These are phyloP conservation scores for Tetraselmis striata DNA, from an alignment of 139 green algal species.

Conservation along the genomic window DNA sequence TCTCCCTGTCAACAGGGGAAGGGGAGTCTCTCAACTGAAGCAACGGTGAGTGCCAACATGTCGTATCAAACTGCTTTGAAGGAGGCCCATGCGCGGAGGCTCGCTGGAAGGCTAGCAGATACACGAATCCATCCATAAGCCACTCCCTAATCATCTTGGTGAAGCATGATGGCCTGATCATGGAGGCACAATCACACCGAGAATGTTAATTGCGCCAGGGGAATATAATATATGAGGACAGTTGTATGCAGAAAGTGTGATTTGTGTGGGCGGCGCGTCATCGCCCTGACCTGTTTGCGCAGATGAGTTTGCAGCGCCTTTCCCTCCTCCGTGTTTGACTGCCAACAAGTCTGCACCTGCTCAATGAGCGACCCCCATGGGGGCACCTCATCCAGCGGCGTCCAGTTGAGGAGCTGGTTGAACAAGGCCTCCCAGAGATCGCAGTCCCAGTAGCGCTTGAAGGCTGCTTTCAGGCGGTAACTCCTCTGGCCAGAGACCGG, in stretches of 20 bases:
- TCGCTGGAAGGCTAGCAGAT: no score
- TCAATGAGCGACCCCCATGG: neutral
- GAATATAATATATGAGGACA: neutral
- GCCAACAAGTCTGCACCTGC: neutral
- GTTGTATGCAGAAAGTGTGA: neutral
- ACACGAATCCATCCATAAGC: no score
- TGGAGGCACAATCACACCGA: neutral
- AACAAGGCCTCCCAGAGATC: slow-evolving; percentile 35
- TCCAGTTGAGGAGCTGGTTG: slow-evolving; percentile 26
- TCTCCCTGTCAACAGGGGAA: no score
- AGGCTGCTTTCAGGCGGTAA: slow-evolving; percentile 14
- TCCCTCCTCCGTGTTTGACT: neutral
- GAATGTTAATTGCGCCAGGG: neutral
- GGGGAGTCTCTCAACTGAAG: no score
- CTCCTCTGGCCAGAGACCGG: neutral
- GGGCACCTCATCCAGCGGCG: neutral
- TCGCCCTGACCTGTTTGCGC: neutral
- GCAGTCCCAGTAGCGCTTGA: slow-evolving; percentile 32
- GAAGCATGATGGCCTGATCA: neutral
- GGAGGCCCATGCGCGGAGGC: no score
- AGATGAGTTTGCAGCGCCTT: neutral
- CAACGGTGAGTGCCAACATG: no score
- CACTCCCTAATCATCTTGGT: no score
- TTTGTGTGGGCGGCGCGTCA: neutral
- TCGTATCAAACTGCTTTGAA: no score